A percentile compares a stretch with the other conserved stretches of the same genome.
Evolutionary conservation across 2,329 filamentous ascomycete species (phyloP).

Genomic region (Alternaria viburni): DNA sequence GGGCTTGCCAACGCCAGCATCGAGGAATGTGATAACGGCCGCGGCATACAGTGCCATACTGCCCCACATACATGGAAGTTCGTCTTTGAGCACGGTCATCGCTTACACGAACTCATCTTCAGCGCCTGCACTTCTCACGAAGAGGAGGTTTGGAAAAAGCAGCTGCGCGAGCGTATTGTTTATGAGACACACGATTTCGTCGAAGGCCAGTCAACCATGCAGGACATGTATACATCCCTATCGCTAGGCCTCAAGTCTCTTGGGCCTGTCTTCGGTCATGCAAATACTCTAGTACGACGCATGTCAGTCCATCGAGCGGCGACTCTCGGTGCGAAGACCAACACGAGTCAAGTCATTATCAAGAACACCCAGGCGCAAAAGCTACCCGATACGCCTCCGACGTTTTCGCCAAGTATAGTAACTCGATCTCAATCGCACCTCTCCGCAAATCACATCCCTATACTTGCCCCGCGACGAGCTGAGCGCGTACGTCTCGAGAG

Average conservation of each 20-base stretch:
- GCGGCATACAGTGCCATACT: slow-evolving; percentile 84
- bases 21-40: slow-evolving; percentile 76
- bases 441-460: slow-evolving; percentile 69
- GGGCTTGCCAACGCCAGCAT: slow-evolving; percentile 69
- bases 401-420: slow-evolving; percentile 61
- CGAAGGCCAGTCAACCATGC: slow-evolving; percentile 55
- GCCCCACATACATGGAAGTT: slow-evolving; percentile 92
- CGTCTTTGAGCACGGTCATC: slow-evolving; percentile 77
- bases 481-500: slow-evolving; percentile 80
- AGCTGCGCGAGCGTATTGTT: slow-evolving; percentile 63
- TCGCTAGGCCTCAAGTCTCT: slow-evolving; percentile 74
- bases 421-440: slow-evolving; percentile 80
- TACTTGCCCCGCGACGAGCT: slow-evolving; percentile 74
- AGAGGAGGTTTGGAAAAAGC: slow-evolving; percentile 77
- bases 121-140: slow-evolving; percentile 84
- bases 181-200: slow-evolving; percentile 59
- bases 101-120: slow-evolving; percentile 83
- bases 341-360: slow-evolving; percentile 78
- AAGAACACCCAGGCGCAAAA: slow-evolving; percentile 80
- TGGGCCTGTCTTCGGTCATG: slow-evolving; percentile 76
- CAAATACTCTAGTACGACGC: slow-evolving; percentile 67
- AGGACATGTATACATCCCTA: slow-evolving; percentile 67
- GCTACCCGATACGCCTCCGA: slow-evolving; percentile 56
- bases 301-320: slow-evolving; percentile 82
- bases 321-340: slow-evolving; percentile 72